Conservation (phyloP, 1,139 yeast genomes). For the Sugiyamaella novakii region DNA sequence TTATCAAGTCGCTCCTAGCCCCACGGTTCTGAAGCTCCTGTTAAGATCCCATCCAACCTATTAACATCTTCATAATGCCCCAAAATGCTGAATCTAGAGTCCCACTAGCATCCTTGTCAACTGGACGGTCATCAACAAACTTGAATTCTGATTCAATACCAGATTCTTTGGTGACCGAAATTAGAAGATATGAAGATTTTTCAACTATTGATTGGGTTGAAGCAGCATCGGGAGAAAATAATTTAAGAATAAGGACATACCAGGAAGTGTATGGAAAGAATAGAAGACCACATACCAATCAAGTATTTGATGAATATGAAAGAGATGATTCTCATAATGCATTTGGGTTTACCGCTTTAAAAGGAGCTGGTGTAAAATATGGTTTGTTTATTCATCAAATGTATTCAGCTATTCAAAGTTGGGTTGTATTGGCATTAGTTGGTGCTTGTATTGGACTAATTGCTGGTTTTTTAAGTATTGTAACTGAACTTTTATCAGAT, state of each 20-base stretch:
- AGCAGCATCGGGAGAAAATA: conserved; percentile 66
- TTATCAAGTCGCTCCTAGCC: too few species aligned
- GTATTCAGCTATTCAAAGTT: conserved; percentile 60
- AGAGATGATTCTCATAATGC: not conserved
- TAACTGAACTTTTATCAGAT: conserved; percentile 86
- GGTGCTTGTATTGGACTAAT: conserved; percentile 78
- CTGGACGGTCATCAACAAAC: not conserved
- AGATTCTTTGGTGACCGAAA: conserved; percentile 35
- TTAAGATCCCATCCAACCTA: too few species aligned
- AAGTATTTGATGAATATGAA: not conserved
- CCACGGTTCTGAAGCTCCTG: too few species aligned
- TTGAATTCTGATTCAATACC: conserved; percentile 15
- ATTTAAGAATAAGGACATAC: conserved; percentile 30
- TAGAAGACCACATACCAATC: not conserved
- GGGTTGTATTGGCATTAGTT: conserved; percentile 73
- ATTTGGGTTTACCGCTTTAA: conserved; percentile 10
- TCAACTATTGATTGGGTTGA: conserved; percentile 72
- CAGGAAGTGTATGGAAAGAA: conserved; percentile 10
- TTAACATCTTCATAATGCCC: not conserved
- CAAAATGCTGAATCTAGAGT: not conserved
- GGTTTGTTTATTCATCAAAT: conserved; percentile 34
- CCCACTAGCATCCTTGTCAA: not conserved
- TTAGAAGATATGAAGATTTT: conserved; percentile 42
- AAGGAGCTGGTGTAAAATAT: conserved; percentile 5
- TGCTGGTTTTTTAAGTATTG: conserved; percentile 77